Base-by-base conservation (phyloP, 1,284 basidiomycete species). In the Rhodotorula glutinis region DNA sequence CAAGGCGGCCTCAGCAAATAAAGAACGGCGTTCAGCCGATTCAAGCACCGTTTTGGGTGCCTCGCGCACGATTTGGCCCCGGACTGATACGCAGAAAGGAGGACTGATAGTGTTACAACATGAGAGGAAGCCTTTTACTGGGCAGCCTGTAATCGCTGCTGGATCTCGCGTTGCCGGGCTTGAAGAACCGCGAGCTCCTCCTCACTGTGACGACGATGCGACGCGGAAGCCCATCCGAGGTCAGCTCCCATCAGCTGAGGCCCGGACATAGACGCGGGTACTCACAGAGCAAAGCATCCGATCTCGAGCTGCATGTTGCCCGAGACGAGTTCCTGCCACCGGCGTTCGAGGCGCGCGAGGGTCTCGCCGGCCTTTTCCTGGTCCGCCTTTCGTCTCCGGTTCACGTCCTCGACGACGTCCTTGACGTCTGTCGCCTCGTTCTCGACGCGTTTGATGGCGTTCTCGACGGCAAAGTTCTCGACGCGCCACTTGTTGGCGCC, bases 401-500 rank as follows among this genome's bases (percentile, higher is more conserved):
- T 97, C 70, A 97, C 83, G 64, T 90, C 88, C 0, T 88, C 88
- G 0, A 89, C 90, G 55, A 86, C 78, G 75, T 89, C 84, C 77
- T 87, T 88, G 73, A 91, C 71, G 53, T 85, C 83, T 71, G 91
- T 88, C 7, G 91, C 80, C 21, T 87, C 82, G 63, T 83, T 82
- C 77, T 94, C 90, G 10, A 88, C 80, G 71, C 87, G 85, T 73
- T 87, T 88, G 13, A 88, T 86, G 51, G 88, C 86, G 43, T 87
- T 84, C 78, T 95, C 91, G 30, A 92, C 81, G 41, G 90, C 83
- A 77, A 92, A 93, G 79, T 96, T 95, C 77, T 91, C 87, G 78
- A 95, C 87, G 71, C 88, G 85, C 90, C 91, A 96, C 16, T 89
- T 87, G 80, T 97, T 96, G 17, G 88, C 81, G 2, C 92, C 96